These are phyloP conservation scores for Ascochyta clinopodiicola DNA, from an alignment of 2,329 filamentous ascomycete species.

Conservation along the genomic window DNA sequence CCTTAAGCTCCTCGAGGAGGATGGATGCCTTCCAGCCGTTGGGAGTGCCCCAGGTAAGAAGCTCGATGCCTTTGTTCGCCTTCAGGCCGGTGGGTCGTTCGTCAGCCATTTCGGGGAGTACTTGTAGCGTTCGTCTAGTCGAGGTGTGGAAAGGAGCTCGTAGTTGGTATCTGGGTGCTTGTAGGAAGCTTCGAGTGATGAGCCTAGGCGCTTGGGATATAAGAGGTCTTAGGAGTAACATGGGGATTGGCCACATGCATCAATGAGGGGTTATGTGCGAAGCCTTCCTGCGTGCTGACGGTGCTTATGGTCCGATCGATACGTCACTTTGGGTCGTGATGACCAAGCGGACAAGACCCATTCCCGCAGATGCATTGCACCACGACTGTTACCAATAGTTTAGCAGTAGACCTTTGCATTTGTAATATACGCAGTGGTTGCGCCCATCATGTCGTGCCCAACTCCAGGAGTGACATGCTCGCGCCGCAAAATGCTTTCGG, in stretches of 20 bases:
- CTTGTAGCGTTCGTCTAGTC: constrained; percentile 18
- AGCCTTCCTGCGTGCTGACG: neutral
- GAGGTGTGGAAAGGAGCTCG: constrained; percentile 31
- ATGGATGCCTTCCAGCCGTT: constrained; percentile 64
- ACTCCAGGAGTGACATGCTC: neutral
- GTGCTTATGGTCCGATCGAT: constrained; percentile 20
- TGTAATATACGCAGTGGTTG: neutral
- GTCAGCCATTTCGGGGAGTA: constrained; percentile 34
- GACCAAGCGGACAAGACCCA: neutral
- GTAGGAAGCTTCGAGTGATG: constrained; percentile 18
- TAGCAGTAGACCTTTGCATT: neutral
- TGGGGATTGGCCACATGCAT: constrained; percentile 17
- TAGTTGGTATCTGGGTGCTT: constrained; percentile 19
- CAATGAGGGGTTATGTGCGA: constrained; percentile 36
- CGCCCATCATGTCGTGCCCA: neutral
- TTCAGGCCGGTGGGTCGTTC: constrained; percentile 62
- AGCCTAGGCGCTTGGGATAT: constrained; percentile 24
- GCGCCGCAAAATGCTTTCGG: neutral
- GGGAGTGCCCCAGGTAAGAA: constrained; percentile 63
- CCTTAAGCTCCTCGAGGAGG: constrained; percentile 70
- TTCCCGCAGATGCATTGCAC: neutral
- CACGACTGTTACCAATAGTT: neutral
- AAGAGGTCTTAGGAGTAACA: constrained; percentile 31
- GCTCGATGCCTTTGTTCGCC: constrained; percentile 69
- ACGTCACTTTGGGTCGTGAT: constrained; percentile 4